Conservation (phyloP, 176 grass and related monocot species). For the Typha latifolia region DNA sequence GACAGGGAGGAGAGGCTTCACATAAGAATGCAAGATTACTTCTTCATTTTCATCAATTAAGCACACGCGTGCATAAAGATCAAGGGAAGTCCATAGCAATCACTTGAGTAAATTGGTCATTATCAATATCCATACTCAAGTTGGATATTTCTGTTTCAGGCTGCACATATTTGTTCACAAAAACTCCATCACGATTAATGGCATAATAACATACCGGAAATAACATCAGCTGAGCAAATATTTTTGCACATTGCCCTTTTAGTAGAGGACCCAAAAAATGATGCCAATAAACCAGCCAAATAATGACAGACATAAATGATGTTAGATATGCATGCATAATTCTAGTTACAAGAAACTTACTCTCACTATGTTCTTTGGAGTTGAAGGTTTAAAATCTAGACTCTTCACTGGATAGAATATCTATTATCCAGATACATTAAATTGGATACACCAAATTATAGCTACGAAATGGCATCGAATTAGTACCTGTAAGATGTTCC, state of each 20-base stretch:
- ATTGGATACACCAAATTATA: background rate
- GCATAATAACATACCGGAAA: background rate
- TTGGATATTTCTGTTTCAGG: background rate
- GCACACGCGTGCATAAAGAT: slow-evolving; percentile 21
- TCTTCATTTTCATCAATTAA: slow-evolving; percentile 28
- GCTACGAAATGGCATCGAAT: background rate
- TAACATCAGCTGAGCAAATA: slow-evolving; percentile 6
- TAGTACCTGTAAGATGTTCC: slow-evolving; percentile 25
- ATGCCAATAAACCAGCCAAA: background rate
- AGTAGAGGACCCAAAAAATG: slow-evolving; percentile 15
- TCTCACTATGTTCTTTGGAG: too few relatives aligned
- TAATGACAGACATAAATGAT: slow-evolving; percentile 1
- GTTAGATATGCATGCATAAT: background rate
- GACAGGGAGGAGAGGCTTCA: slow-evolving; percentile 16
- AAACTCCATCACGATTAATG: background rate
- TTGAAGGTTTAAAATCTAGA: background rate
- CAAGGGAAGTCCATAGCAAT: slow-evolving; percentile 21
- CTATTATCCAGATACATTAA: background rate
- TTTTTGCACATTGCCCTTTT: slow-evolving; percentile 16
- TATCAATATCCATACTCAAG: slow-evolving; percentile 8
- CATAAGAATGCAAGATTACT: slow-evolving; percentile 25
- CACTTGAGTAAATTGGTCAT: background rate
- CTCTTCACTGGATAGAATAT: background rate
- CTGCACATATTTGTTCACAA: slow-evolving; percentile 4
- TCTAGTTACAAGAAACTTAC: background rate